Evolutionary conservation across 352 stramenopile species (phyloP).

Genomic region (Thalassiosira ordinaria): DNA sequence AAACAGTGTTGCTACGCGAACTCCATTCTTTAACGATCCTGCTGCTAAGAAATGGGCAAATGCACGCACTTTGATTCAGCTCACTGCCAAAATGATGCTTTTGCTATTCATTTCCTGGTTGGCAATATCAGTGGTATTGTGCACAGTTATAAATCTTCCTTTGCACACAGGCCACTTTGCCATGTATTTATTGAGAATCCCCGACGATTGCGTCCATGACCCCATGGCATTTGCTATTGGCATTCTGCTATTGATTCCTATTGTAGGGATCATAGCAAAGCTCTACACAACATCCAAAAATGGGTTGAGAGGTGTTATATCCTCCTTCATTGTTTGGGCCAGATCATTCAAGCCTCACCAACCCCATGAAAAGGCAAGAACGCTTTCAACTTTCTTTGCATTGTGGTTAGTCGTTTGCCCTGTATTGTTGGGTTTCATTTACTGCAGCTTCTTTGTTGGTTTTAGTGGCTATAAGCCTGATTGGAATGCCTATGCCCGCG

Average conservation of each 20-base stretch:
- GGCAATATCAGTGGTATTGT: slow-evolving; percentile 56
- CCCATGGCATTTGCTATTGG: slow-evolving; percentile 76
- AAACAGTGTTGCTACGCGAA: slow-evolving; percentile 68
- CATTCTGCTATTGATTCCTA: slow-evolving; percentile 56
- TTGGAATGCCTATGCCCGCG: slow-evolving; percentile 22
- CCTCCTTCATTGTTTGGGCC: slow-evolving; percentile 19
- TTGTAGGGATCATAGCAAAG: slow-evolving; percentile 33
- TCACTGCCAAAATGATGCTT: slow-evolving; percentile 57
- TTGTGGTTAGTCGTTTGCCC: slow-evolving; percentile 70
- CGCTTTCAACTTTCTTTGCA: slow-evolving; percentile 44
- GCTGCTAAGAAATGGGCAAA: slow-evolving; percentile 14
- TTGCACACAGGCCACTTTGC: slow-evolving; percentile 62
- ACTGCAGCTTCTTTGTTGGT: slow-evolving; percentile 62
- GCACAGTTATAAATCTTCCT: slow-evolving; percentile 54
- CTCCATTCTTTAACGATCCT: slow-evolving; percentile 57
- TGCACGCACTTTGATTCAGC: slow-evolving; percentile 4
- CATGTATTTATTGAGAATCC: slow-evolving; percentile 65
- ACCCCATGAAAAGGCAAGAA: slow-evolving; percentile 47
- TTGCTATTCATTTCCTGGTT: slow-evolving; percentile 74
- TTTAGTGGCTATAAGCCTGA: slow-evolving; percentile 15
- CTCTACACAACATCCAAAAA: slow-evolving; percentile 13
- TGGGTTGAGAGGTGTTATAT: slow-evolving; percentile 12
- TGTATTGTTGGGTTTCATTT: slow-evolving; percentile 63
- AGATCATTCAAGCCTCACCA: slow-evolving; percentile 48
- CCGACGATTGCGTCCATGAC: slow-evolving; percentile 70